These are phyloP conservation scores for Agrocybe praecox DNA, from an alignment of 768 basidiomycete species.

Conservation along the genomic window DNA sequence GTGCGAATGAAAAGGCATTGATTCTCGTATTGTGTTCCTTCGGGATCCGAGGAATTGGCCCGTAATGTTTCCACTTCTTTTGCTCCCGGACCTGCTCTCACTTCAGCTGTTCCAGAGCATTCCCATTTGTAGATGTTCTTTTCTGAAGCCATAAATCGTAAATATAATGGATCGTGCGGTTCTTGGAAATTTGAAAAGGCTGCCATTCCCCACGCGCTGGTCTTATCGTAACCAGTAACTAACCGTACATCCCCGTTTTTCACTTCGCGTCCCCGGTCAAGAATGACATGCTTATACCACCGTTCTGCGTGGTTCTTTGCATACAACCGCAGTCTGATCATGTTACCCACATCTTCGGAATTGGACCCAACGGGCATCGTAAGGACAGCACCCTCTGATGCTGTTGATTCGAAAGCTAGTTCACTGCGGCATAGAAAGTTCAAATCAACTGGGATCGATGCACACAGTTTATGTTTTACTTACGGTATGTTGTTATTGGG, in stretches of 20 bases:
- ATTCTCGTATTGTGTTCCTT: conserved; percentile 1
- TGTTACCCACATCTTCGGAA: conserved; percentile 11
- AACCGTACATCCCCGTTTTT: conserved; percentile 21
- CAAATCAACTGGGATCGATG: too few species aligned
- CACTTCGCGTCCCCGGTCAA: conserved; percentile 10
- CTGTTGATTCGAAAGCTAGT: conserved; percentile 14
- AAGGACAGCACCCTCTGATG: conserved; percentile 21
- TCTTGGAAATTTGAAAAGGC: conserved; percentile 11
- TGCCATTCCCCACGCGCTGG: conserved; percentile 21
- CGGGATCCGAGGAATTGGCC: neutral
- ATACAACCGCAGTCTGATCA: conserved; percentile 10
- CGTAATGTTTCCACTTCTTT: conserved; percentile 2
- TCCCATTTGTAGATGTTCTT: conserved; percentile 12
- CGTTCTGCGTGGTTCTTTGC: conserved; percentile 8
- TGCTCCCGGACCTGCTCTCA: conserved; percentile 7
- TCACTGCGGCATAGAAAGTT: too few species aligned
- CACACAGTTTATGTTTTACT: too few species aligned
- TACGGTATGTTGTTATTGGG: neutral
- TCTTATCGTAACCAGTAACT: conserved; percentile 19
- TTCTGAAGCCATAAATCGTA: neutral
- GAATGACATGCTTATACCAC: conserved; percentile 21
- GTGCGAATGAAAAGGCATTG: conserved; percentile 18
- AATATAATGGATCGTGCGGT: neutral
- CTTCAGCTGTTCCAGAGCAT: conserved; percentile 14
- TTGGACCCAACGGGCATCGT: conserved; percentile 20